phyloP scores from a whole-genome alignment of 2,329 filamentous ascomycete species.

The Pseudogymnoascus sp. region DNA sequence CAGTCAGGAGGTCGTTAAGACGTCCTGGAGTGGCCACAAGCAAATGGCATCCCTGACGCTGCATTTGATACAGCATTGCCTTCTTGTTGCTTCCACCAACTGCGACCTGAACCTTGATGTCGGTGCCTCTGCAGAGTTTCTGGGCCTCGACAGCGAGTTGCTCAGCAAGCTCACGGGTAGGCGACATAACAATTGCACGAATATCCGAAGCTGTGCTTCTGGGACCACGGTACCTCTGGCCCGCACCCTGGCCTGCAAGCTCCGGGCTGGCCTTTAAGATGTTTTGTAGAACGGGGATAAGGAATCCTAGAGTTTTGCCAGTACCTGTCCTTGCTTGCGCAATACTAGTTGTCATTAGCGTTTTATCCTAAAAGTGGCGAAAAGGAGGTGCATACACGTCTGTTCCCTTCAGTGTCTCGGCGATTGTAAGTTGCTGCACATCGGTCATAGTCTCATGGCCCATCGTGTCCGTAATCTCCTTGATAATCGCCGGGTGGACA shows the following conservation, averaged over 20 bases:
- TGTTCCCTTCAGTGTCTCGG: constrained; percentile 60
- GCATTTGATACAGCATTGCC: constrained; percentile 26
- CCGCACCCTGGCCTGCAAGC: constrained; percentile 40
- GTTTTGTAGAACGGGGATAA: constrained; percentile 77
- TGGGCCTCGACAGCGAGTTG: constrained; percentile 74
- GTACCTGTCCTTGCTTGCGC: constrained; percentile 96
- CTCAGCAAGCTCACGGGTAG: constrained; percentile 72
- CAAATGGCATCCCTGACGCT: constrained; percentile 72
- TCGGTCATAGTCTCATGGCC: constrained; percentile 79
- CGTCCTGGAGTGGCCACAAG: constrained; percentile 87
- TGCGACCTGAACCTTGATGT: constrained; percentile 57
- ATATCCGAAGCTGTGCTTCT: constrained; percentile 48
- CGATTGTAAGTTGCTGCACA: constrained; percentile 79
- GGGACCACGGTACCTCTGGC: constrained; percentile 21
- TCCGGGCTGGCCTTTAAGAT: constrained; percentile 55
- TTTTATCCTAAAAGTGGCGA: constrained; percentile 2
- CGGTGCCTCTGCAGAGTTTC: constrained; percentile 24
- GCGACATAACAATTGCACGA: constrained; percentile 65
- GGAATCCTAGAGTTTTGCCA: constrained; percentile 91
- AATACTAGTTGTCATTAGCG: constrained; percentile 44
- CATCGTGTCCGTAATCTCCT: constrained; percentile 62
- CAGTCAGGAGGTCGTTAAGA: constrained; percentile 65
- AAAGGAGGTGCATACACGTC: constrained; percentile 26
- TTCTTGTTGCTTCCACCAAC: constrained; percentile 83
- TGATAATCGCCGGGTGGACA: constrained; percentile 25